Base-by-base conservation (phyloP, 305 asterid species). In the Withania somnifera region DNA sequence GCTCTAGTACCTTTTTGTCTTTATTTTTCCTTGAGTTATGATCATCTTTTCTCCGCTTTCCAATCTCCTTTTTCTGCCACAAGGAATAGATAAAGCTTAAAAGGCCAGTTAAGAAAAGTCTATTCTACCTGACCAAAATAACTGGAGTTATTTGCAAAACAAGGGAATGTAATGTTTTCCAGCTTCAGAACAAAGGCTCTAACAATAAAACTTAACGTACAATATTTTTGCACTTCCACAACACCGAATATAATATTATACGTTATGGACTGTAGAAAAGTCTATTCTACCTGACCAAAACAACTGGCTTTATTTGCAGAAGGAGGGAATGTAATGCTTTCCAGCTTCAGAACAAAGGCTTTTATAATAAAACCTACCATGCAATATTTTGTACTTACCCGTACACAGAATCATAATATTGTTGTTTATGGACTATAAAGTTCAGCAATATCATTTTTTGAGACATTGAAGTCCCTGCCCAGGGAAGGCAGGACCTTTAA, bases 21-120 rank as follows among this genome's bases (percentile, higher is more conserved):
- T 90, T 96, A 82, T 78, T 90, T 87, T 90, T 96, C 86, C 92
- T 88, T 14, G 58, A 89, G 84, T 83, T 91, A 79, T 90, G 89
- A 83, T 94, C 98, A 32, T 94, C 98, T 87, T 96, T 96, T 88
- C 98, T 90, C 86, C 99, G 89, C 93, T 94, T 96, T 77, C 99
- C 97, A 81, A 87, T 93, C 85, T 96, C 99, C 92, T 94, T 96
- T 87, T 90, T 94, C 98, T 94, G 97, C 87, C 83, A 81, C 86
- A 80, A 58, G 83, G 6, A 78, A 87, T 30, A 28, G 71, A 63
- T 15, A 63, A 60, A 83, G 81, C 83, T 77, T 47, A 83, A 6
- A 75, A n/a, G n/a, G n/a, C n/a, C n/a, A n/a, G 30, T 45, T 22
- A 79, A 58, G n/a, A 58, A 38, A 60, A 38, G 38, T 5, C 5